Percentiles rank a stretch among this genome's conserved stretches.
These are phyloP conservation scores for Lactarius tabidus DNA, from an alignment of 768 basidiomycete species.

Conservation along the genomic window DNA sequence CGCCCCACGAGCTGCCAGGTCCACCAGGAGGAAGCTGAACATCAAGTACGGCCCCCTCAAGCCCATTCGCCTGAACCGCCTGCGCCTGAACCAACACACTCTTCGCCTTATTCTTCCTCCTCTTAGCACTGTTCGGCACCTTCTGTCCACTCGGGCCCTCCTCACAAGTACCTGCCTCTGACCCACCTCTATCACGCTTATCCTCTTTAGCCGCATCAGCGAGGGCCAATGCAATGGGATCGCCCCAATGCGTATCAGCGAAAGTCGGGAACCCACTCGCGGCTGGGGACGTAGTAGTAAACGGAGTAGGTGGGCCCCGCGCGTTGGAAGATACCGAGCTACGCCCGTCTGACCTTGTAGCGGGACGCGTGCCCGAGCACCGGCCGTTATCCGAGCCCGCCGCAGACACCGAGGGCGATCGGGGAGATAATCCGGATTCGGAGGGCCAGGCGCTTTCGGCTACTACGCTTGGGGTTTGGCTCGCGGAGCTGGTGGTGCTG, in stretches of 20 bases:
- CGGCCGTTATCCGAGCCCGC: neutral
- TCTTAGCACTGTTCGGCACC: neutral
- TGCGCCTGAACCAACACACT: neutral
- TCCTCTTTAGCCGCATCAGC: neutral
- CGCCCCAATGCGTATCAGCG: neutral
- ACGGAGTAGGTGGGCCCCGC: neutral
- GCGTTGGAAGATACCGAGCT: neutral
- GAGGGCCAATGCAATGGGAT: neutral
- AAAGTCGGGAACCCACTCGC: neutral
- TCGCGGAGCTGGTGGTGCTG: neutral
- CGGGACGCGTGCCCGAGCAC: neutral
- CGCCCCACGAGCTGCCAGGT: neutral
- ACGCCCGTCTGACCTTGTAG: neutral
- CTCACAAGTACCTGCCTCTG: neutral
- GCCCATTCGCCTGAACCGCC: neutral
- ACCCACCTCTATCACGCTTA: neutral
- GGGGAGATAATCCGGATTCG: neutral
- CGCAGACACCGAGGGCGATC: conserved; percentile 1
- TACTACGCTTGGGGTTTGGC: too few species aligned
- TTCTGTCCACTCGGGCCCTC: neutral
- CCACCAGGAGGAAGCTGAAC: neutral
- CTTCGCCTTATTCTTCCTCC: neutral
- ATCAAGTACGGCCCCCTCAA: neutral
- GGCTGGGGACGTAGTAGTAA: neutral
- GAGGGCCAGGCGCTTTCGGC: neutral